phyloP scores from a whole-genome alignment of 2,329 filamentous ascomycete species.

The Hypoxylon sp. region DNA sequence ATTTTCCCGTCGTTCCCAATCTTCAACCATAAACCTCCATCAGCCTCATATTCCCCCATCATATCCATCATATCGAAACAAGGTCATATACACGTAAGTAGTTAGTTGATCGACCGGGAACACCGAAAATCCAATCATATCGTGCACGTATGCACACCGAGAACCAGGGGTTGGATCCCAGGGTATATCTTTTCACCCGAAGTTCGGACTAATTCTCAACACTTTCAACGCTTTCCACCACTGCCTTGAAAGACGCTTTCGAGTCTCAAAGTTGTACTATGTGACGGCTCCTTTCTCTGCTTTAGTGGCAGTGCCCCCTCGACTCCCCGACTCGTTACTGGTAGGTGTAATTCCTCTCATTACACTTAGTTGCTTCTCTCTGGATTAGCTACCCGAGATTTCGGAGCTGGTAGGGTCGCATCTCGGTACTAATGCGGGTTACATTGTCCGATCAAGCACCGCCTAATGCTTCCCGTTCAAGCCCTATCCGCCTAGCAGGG shows the following conservation, averaged over 20 bases:
- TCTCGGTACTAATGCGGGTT: conserved; percentile 37
- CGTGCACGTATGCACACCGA: conserved; percentile 22
- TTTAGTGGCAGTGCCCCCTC: not conserved
- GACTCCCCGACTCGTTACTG: not conserved
- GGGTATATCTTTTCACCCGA: conserved; percentile 29
- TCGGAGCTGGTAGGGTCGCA: conserved; percentile 32
- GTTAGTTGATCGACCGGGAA: conserved; percentile 38
- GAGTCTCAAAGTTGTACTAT: not conserved
- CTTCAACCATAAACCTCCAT: conserved; percentile 25
- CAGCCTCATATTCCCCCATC: conserved; percentile 28
- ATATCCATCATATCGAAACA: conserved; percentile 12
- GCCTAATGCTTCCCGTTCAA: conserved; percentile 42
- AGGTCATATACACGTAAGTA: conserved; percentile 19
- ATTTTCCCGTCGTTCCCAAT: conserved; percentile 7
- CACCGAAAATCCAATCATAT: conserved; percentile 39
- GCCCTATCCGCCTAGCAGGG: conserved; percentile 30
- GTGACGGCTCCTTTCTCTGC: not conserved
- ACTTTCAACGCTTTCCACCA: not conserved
- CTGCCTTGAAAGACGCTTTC: not conserved
- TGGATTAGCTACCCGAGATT: conserved; percentile 31
- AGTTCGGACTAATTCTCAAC: conserved; percentile 1
- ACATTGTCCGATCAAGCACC: conserved; percentile 30
- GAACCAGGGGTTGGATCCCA: conserved; percentile 13
- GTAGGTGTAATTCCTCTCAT: not conserved
- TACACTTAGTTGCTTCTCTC: conserved; percentile 17